phyloP scores from a whole-genome alignment of 768 basidiomycete genomes.

The Hygrocybe coccinea region DNA sequence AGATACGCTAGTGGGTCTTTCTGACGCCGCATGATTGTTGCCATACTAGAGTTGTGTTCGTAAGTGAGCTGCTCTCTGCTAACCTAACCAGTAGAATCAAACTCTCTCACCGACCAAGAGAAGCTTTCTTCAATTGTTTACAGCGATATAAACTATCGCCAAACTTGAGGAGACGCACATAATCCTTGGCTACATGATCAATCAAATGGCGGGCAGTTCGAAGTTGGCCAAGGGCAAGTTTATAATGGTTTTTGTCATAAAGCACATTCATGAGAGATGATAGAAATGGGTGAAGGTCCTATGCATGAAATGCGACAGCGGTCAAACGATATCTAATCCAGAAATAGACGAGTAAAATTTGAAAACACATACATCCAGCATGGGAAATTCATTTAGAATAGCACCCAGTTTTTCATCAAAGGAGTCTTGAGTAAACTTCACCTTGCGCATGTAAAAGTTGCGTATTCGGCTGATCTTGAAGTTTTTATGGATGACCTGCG shows the following conservation, averaged over 20 bases:
- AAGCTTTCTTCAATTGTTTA: slow-evolving; percentile 96
- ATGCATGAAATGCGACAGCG: neutral
- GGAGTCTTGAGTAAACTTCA: slow-evolving; percentile 96
- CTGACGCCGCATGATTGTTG: slow-evolving; percentile 96
- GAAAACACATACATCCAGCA: slow-evolving; percentile 76
- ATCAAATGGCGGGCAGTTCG: slow-evolving; percentile 94
- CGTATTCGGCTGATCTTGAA: slow-evolving; percentile 99
- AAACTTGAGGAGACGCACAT: slow-evolving; percentile 93
- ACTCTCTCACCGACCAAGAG: slow-evolving; percentile 81
- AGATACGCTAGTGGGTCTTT: slow-evolving; percentile 98
- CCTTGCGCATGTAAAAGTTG: slow-evolving; percentile 98
- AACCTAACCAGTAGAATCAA: neutral
- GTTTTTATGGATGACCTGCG: slow-evolving; percentile 96
- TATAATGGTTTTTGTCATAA: slow-evolving; percentile 99
- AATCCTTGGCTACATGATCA: slow-evolving; percentile 96
- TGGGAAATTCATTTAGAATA: slow-evolving; percentile 93
- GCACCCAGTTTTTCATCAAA: slow-evolving; percentile 94
- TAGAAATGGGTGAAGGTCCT: slow-evolving; percentile 94
- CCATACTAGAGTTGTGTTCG: slow-evolving; percentile 63
- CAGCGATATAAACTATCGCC: slow-evolving; percentile 97
- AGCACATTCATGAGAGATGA: slow-evolving; percentile 95
- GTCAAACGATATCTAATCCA: neutral
- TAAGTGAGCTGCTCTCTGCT: neutral
- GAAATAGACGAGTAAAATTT: too few species aligned
- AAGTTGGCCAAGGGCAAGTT: slow-evolving; percentile 94